Base-by-base conservation (phyloP, 257 asterid species). In the Craterostigma plantagineum region DNA sequence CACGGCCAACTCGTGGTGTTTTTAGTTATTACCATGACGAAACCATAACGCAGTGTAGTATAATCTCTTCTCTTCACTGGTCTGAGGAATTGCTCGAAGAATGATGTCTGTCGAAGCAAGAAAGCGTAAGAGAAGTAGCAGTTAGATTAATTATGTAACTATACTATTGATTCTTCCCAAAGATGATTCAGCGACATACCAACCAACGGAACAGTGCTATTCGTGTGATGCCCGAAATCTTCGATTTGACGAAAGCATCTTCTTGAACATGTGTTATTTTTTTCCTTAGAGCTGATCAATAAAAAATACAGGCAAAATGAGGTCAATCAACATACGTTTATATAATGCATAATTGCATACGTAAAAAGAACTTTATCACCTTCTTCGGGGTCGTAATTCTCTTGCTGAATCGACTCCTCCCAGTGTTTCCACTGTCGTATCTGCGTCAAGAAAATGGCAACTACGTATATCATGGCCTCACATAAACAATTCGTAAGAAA, bases 51-150 rank as follows among this genome's bases (percentile, higher is more conserved):
- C 9, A 71, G 60, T 11, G 67, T 61, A 33, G 48, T 46, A 46
- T 71, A 71, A 40, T 71, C 79, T 33, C 63, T 53, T 45, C 58
- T 49, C 7, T 47, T 64, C 14, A 71, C 72, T 4, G 80, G 61
- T 35, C 63, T 67, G 34, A 54, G 61, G 53, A 71, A 54, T 44
- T 67, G 80, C 66, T 71, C 67, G 51, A 67, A 63, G 63, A 71
- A 67, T 6, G 76, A 61, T 40, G 42, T 59, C 80, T 70, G 71
- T 34, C 37, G 23, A 4, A 17, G 3, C 23, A 11, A 7, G 12
- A 4, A 9, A 43, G 27, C 1, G n/a, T 16, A 4, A n/a, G 23
- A 17, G 4, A 7, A 18, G n/a, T n/a, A n/a, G n/a, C n/a, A n/a
- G n/a, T n/a, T n/a, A n/a, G n/a, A n/a, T n/a, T n/a, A n/a, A n/a